phyloP scores from a whole-genome alignment of 1,284 basidiomycete genomes.

The Sphaerobolus stellatus region DNA sequence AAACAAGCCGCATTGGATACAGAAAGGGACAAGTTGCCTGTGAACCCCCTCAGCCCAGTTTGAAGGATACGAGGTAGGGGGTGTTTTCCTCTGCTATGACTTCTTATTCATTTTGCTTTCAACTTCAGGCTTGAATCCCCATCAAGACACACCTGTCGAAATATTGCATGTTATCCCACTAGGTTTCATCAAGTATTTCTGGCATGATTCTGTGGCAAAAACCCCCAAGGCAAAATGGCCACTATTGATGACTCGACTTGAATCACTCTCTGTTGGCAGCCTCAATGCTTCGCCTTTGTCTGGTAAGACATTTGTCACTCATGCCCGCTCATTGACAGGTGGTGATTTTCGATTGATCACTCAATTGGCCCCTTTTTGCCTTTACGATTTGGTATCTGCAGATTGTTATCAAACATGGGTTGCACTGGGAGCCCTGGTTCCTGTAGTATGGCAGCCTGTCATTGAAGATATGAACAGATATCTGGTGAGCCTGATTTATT shows the following conservation, averaged over 20 bases:
- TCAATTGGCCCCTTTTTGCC: constrained; percentile 10
- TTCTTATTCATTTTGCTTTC: no score
- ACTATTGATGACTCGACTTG: constrained; percentile 5
- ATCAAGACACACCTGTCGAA: constrained; percentile 15
- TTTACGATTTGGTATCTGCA: constrained; percentile 13
- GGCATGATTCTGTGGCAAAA: neutral
- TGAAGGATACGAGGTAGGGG: no score
- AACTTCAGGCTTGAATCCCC: constrained; percentile 17
- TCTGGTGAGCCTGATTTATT: constrained; percentile 6
- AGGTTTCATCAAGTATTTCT: constrained; percentile 16
- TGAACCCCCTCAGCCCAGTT: no score
- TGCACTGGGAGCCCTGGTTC: constrained; percentile 8
- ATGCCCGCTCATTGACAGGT: constrained; percentile 15
- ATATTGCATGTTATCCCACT: constrained; percentile 15
- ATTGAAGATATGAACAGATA: constrained; percentile 13
- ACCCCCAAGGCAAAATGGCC: neutral
- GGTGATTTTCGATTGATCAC: constrained; percentile 18
- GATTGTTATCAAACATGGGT: constrained; percentile 12
- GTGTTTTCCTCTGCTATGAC: no score
- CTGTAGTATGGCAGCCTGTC: constrained; percentile 15
- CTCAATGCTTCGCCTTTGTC: constrained; percentile 1
- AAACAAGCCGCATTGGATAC: no score
- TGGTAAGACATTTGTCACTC: constrained; percentile 13
- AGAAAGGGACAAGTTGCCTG: no score
- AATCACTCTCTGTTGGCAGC: constrained; percentile 7